Base-by-base conservation (phyloP, 108 stramenopile species). In the Cyclotella atomus region DNA sequence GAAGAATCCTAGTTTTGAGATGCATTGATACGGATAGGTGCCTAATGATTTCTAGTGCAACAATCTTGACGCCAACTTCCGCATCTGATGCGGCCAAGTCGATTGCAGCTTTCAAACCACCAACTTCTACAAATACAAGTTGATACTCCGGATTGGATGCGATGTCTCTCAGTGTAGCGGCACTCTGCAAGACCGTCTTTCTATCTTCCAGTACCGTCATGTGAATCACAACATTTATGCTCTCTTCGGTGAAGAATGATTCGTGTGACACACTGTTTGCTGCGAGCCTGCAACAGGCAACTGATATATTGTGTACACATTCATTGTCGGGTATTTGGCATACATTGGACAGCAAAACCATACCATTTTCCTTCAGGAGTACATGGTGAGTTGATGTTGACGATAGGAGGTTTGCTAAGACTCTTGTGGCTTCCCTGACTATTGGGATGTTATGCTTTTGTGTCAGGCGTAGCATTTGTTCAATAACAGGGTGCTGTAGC, bases 81-180 rank as follows among this genome's bases (percentile, higher is more conserved):
- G 87, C 52, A 21, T 79, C 59, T 33, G 84, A 73, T 15, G 4
- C 47, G 4, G 84, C 59, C 32, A 90, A 71, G 54, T 84, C 76
- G 0, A 92, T 82, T 35, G 83, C 72, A 32, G 73, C 74, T 2
- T 49, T 33, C 16, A 90, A 68, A 2, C 79, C 87, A 29, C 91
- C 90, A 54, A 76, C 84, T 73, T 82, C 84, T 1, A 87, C 85
- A 25, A 94, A 76, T 5, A 81, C 71, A 66, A 81, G 75, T 67
- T 91, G 87, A 77, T 84, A 83, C 45, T 88, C 86, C 32, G 60
- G 79, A 68, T 92, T 90, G 34, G 87, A 79, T 50, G 85, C 75
- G 28, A 94, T 59, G 67, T 94, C 93, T 49, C 90, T 77, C 70
- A 94, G 59, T 12, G 93, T 89, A 21, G 90, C 76, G 38, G 86